Evolutionary conservation across 495 filamentous ascomycete species (phyloP), one percentile per base, ranked within the genome.

Genomic region (Glutinoglossum americanum): DNA sequence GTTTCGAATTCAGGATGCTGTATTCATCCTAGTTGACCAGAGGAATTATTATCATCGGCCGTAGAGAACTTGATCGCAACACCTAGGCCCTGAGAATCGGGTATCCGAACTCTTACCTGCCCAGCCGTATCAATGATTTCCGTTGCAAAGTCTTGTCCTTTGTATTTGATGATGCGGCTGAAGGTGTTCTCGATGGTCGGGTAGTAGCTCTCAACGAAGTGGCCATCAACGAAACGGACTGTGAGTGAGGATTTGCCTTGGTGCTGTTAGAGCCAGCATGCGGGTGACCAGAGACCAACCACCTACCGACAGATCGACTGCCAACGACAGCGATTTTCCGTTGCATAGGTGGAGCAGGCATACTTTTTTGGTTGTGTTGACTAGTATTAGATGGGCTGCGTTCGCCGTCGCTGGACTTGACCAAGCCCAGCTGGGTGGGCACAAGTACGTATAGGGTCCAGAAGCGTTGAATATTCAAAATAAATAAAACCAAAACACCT

Each of bases 171-270:
- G 62, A 87, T 81, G 64, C 92, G 90, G 70, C 85, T 90, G 69
- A 97, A 97, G 13, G 89, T 97, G 68, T 97, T 99, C 72, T 97
- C 92, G 64, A 99, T 96, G 26, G 92, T 99, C 25, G 92, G 92
- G 71, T 97, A 99, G 70, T 99, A 99, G 69, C 84, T 89, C 68
- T 97, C 93, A 64, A 97, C 90, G 63, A 99, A 99, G 71, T 94
- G 89, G 64, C 87, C 87, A 68, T 97, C 92, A 66, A 96, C 90
- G 68, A 92, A 97, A 67, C 89, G 93, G 25, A 97, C 93, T 6
- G 93, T 94, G 59, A 99, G 82, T 44, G 92, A 97, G 17, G 87
- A 94, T 76, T 99, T 99, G 67, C 92, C 92, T 98, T 45, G 41
- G n/a, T 21, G 19, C 1, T 21, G 41, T 45, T 45, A 57, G 30